phyloP scores from a whole-genome alignment of 1,284 basidiomycete species.

The Cutaneotrichosporon sp. region DNA sequence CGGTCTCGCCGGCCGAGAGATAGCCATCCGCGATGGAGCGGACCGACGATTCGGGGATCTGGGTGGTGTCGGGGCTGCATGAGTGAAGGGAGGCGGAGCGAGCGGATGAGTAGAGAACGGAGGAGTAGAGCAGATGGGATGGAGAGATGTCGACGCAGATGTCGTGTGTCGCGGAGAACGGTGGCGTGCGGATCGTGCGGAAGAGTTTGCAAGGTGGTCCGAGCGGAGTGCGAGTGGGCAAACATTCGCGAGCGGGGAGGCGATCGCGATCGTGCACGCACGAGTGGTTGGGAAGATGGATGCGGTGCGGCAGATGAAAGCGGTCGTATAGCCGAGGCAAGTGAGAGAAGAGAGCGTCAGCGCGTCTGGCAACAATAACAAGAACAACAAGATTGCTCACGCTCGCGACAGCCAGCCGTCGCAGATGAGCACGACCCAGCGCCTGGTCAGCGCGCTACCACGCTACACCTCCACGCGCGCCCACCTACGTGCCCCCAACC shows the following conservation, averaged over 20 bases:
- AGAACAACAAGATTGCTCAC: no score
- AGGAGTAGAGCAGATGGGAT: background rate
- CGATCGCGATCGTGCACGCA: no score
- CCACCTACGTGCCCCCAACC: background rate
- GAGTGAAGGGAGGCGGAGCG: background rate
- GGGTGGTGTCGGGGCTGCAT: slow-evolving; percentile 64
- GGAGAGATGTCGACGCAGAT: background rate
- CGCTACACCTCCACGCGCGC: background rate
- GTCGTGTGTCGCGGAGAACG: background rate
- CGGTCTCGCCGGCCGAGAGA: slow-evolving; percentile 78
- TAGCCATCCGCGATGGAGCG: slow-evolving; percentile 76
- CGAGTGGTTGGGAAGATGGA: no score
- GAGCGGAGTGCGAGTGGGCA: background rate
- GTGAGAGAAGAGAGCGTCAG: no score
- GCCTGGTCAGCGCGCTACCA: background rate
- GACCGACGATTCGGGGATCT: slow-evolving; percentile 71
- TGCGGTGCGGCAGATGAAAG: no score
- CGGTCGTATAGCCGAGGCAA: no score
- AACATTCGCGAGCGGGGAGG: background rate
- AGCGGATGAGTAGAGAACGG: slow-evolving; percentile 3
- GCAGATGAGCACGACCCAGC: no score
- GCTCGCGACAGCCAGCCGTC: no score
- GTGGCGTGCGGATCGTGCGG: background rate
- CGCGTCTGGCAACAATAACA: no score
- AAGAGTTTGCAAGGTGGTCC: no score